Conservation (phyloP, 1,284 basidiomycete species). For the Trametes polyzona region DNA sequence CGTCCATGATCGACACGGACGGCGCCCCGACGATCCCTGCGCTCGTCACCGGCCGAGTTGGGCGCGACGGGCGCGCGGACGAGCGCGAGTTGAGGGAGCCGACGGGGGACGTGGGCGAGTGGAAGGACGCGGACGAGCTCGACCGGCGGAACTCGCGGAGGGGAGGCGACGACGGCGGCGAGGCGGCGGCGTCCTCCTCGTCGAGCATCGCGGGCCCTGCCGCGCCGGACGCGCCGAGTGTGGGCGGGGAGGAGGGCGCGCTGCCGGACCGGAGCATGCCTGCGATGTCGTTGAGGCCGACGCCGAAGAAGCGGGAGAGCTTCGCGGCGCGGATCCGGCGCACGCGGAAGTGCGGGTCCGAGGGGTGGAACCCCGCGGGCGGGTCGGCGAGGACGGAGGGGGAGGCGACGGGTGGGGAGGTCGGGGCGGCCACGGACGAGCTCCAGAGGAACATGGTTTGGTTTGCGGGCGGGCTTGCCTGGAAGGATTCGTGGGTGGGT, state of each 20-base stretch:
- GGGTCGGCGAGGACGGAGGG: conserved; percentile 8
- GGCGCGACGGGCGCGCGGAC: conserved; percentile 2
- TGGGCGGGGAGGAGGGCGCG: conserved; percentile 1
- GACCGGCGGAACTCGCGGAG: conserved; percentile 6
- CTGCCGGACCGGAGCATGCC: conserved; percentile 21
- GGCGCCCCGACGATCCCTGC: conserved; percentile 7
- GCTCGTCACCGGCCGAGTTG: conserved; percentile 3
- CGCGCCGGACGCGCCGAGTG: too few species aligned
- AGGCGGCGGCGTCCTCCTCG: neutral
- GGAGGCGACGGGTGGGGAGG: conserved; percentile 27
- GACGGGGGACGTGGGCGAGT: neutral
- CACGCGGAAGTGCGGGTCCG: conserved; percentile 39
- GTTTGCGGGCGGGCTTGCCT: conserved; percentile 12
- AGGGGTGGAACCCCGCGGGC: conserved; percentile 3
- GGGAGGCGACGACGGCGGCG: conserved; percentile 2
- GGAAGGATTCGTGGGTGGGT: conserved; percentile 10
- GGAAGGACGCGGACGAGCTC: conserved; percentile 12
- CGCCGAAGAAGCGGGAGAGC: conserved; percentile 62
- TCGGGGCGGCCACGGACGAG: conserved; percentile 20
- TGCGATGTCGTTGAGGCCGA: conserved; percentile 51
- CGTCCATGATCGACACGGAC: neutral
- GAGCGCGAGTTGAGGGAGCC: neutral
- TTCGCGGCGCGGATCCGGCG: conserved; percentile 56
- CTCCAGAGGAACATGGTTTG: conserved; percentile 17
- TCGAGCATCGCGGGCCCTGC: neutral